Base-by-base conservation (phyloP, 1,284 basidiomycete species). In the Leccinum angustisporum region DNA sequence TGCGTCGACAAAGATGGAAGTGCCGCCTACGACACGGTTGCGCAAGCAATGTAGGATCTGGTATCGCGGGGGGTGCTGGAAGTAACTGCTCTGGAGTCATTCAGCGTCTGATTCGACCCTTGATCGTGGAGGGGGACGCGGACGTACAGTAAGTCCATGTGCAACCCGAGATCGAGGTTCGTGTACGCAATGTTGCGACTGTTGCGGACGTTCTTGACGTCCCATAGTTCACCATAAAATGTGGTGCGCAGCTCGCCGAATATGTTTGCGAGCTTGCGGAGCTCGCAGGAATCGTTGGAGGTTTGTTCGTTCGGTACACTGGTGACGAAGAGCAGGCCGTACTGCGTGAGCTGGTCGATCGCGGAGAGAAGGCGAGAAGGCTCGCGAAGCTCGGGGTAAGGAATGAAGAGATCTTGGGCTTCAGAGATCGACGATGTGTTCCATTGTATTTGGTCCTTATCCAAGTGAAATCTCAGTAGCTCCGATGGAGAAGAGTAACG, bases 171-270 rank as follows among this genome's bases (percentile, higher is more conserved):
- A 68, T 94, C 86, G 18, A 97, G 80, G 74, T 95, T 91, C 6
- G 97, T 99, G 75, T 98, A 98, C 2, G 97, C 97, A 63, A 99
- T 94, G 76, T 99, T 99, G 67, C 84, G 86, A 67, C 90, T 92
- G 61, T 91, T 81, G 54, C 77, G 77, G 51, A 92, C 72, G 65
- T 88, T 92, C 75, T 87, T 86, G 21, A 99, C 97, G 75, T 98
- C 88, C 94, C 95, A 99, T 1, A 91, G 78, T 61, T 83, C 79
- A 1, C 97, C 97, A 71, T 99, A 99, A 75, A 98, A 97, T 10
- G 96, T 98, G 59, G 85, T 80, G 36, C 95, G 81, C 30, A 98
- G 80, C 67, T 92, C 84, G 13, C 94, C 91, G 67, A 97, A 88
- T 31, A 72, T 73, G 27, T 80, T 77, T 1, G 86, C 91, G 1